phyloP scores from a whole-genome alignment of 331 rosid genomes.

The Rosa hybrid region DNA sequence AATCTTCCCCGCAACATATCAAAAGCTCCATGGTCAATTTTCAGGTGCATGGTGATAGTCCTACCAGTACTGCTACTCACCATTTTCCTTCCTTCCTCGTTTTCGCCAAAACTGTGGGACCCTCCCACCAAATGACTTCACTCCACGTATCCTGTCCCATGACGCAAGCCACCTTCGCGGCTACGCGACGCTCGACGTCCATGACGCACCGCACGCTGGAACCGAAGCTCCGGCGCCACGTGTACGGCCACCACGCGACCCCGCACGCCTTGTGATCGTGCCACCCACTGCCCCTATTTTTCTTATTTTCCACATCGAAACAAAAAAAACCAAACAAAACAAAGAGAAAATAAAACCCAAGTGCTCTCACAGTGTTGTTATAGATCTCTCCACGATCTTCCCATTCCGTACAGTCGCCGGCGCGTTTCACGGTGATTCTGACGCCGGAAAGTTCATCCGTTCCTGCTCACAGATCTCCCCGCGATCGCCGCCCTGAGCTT shows the following conservation, averaged over 20 bases:
- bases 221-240: constrained; percentile 26
- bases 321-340: neutral
- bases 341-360: neutral
- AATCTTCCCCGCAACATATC: neutral
- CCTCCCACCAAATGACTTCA: neutral
- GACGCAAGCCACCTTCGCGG: neutral
- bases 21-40: neutral
- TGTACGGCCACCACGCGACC: constrained; percentile 38
- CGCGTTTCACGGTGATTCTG: constrained; percentile 11
- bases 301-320: neutral
- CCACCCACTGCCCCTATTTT: constrained; percentile 24
- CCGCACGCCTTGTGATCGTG: constrained; percentile 34
- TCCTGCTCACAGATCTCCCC: constrained; percentile 10
- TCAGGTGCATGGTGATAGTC: neutral
- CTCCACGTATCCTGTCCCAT: neutral
- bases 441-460: neutral
- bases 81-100: neutral
- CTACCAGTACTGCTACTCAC: neutral
- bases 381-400: constrained; percentile 37
- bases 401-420: constrained; percentile 28
- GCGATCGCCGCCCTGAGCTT: neutral
- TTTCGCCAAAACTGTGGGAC: neutral
- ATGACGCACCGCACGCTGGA: neutral
- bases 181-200: neutral
- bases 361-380: neutral